Evolutionary conservation across 2,329 filamentous ascomycete genomes (phyloP), one percentile per base, ranked within the genome.

Genomic region (Trichoderma koningii): DNA sequence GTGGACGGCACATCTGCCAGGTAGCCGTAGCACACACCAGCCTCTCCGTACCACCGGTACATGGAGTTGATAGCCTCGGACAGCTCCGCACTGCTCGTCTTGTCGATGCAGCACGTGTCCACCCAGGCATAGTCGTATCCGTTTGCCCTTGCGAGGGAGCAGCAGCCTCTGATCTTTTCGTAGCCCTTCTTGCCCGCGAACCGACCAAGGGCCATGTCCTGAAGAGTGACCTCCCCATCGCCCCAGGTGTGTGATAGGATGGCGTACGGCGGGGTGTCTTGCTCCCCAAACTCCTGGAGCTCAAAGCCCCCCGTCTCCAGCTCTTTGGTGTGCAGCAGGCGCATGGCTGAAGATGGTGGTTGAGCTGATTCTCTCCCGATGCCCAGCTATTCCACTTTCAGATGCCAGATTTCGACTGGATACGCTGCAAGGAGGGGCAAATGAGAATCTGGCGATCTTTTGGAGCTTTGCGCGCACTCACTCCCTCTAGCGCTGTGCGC

Each of bases 91-190:
- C 55, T 44, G 23, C 52, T 61, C 34, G 57, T 61, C 57, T 62
- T 62, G 23, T 62, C 57, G 17, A 62, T 62, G 47, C 57, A 62
- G 26, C 44, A 50, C 12, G 57, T 51, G 14, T 62, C 57, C 7
- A 62, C 45, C 57, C 57, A 62, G 17, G 47, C 57, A 38, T 62
- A 62, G 10, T 62, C 45, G 15, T 50, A 62, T 50, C 45, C 44
- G 7, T 62, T 52, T 19, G 47, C 30, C 19, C 48, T 62, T 14
- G 57, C 57, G 6, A 41, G 26, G n/a, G 26, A 3, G 19, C 57
- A 62, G 5, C 57, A 62, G n/a, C 45, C 34, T 53, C 12, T 52
- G 23, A 62, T 52, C 19, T 62, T 62, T 12, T 41, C 57, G 15
- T 26, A 52, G 7, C 45, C 57, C 26, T 53, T 52, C 6, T 51